Conservation (phyloP, 2,329 filamentous ascomycete genomes). For the Colletotrichum plurivorum region DNA sequence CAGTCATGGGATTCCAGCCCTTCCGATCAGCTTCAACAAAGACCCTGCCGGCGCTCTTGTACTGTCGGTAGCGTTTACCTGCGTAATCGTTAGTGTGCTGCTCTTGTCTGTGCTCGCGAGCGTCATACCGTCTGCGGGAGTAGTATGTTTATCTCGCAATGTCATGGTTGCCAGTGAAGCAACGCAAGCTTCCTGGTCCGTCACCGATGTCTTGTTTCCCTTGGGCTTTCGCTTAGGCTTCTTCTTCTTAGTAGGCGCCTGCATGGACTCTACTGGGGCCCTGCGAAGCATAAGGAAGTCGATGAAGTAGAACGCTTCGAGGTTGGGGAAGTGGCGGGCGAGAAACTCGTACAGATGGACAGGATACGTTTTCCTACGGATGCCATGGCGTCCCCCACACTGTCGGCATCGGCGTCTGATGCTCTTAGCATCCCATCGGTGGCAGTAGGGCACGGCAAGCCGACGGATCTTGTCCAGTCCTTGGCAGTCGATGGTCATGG, state of each 20-base stretch:
- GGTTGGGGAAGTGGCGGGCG: slow-evolving; percentile 55
- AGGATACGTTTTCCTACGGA: slow-evolving; percentile 50
- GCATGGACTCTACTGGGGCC: not conserved
- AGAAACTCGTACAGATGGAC: slow-evolving; percentile 61
- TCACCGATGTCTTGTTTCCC: not conserved
- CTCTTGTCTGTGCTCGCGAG: not conserved
- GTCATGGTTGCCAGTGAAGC: no score
- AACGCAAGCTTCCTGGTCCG: not conserved
- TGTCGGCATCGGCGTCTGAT: slow-evolving; percentile 46
- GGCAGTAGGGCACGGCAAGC: slow-evolving; percentile 59
- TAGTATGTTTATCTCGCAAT: no score
- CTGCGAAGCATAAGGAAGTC: slow-evolving; percentile 58
- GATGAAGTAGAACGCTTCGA: slow-evolving; percentile 61
- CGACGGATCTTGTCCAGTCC: slow-evolving; percentile 52
- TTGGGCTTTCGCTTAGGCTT: not conserved
- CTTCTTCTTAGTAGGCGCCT: slow-evolving; percentile 17
- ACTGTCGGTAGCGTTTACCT: slow-evolving; percentile 7
- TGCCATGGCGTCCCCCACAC: slow-evolving; percentile 51
- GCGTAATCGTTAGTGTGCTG: not conserved
- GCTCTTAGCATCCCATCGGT: slow-evolving; percentile 55
- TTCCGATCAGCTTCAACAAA: slow-evolving; percentile 52
- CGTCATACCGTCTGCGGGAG: not conserved
- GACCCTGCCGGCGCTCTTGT: slow-evolving; percentile 47
- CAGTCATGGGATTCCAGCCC: slow-evolving; percentile 53
- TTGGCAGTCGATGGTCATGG: slow-evolving; percentile 45